Base-by-base conservation (phyloP, 2,329 filamentous ascomycete genomes). In the Stachybotrys elegans region DNA sequence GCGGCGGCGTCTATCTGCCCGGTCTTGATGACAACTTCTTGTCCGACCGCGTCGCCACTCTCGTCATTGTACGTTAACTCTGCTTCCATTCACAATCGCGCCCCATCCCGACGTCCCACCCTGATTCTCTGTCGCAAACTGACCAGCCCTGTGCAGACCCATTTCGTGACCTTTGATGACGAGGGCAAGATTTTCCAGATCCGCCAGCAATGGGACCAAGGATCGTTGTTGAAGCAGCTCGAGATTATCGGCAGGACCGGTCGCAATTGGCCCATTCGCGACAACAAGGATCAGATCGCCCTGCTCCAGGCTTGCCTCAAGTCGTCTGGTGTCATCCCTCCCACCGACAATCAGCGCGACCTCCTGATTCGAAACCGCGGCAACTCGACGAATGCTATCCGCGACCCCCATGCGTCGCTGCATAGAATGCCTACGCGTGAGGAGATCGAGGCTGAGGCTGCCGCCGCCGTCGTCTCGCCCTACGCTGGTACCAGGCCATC, bases 121-220 rank as follows among this genome's bases (percentile, higher is more conserved):
- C n/a, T 22, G 39, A 27, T 20, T 13, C 22, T 3, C 34, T n/a
- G 14, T 19, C 40, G 22, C 40, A 51, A 57, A 40, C 52, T 49
- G 36, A n/a, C 16, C 21, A 23, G 11, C 23, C 16, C 11, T 22
- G 34, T 23, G 16, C 63, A 93, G 88, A 79, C 84, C 56, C 93
- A 98, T 71, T 83, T 97, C 51, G 91, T 98, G 53, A 79, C 81
- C 46, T 95, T 96, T 67, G 79, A 94, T 64, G 62, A 67, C 52
- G 67, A 84, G 38, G 79, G 82, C 62, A 90, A 88, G 70, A 96
- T 98, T 61, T 66, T 78, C 47, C 88, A 93, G 64, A 87, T 97
- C 51, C 87, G 92, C 55, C 81, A 92, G 54, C 88, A 86, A 63
- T 98, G 93, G 93, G 93, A 98, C 63, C 93, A 98, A 67, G 91